Conservation (phyloP, 495 filamentous ascomycete species). For the Hypoxylon crocopeplum region DNA sequence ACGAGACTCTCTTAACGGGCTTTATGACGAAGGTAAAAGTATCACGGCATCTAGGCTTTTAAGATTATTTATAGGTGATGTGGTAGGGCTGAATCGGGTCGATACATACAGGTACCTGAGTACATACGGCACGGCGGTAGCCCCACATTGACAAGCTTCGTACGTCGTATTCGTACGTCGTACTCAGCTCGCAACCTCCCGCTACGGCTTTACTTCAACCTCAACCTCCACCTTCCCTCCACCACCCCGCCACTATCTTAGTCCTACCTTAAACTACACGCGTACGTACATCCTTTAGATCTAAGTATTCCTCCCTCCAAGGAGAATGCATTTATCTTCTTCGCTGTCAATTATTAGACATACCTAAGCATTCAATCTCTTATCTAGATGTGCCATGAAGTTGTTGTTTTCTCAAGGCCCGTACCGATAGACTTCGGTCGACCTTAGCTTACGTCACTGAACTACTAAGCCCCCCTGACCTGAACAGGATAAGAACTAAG, state of each 20-base stretch:
- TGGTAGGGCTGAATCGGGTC: too few relatives aligned
- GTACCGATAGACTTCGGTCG: neutral
- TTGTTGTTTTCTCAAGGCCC: neutral
- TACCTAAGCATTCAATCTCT: too few relatives aligned
- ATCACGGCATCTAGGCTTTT: too few relatives aligned
- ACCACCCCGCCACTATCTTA: neutral
- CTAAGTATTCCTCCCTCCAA: too few relatives aligned
- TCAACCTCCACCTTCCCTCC: neutral
- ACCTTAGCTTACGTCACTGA: constrained; percentile 26
- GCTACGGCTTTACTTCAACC: neutral
- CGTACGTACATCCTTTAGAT: too few relatives aligned
- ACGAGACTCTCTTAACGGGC: too few relatives aligned
- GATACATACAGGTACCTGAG: too few relatives aligned
- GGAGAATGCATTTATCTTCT: too few relatives aligned
- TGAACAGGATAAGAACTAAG: neutral
- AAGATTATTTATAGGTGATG: too few relatives aligned
- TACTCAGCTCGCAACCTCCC: neutral
- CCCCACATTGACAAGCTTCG: neutral
- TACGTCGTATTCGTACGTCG: neutral
- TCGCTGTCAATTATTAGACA: too few relatives aligned
- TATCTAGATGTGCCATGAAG: constrained; percentile 1
- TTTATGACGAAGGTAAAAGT: too few relatives aligned
- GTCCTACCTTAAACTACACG: too few relatives aligned
- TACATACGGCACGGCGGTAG: neutral
- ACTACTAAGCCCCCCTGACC: neutral